Percentiles rank a stretch among this genome's conserved stretches.
These are phyloP conservation scores for Iris pallida DNA, from an alignment of 116 monocot genomes.

Conservation along the genomic window DNA sequence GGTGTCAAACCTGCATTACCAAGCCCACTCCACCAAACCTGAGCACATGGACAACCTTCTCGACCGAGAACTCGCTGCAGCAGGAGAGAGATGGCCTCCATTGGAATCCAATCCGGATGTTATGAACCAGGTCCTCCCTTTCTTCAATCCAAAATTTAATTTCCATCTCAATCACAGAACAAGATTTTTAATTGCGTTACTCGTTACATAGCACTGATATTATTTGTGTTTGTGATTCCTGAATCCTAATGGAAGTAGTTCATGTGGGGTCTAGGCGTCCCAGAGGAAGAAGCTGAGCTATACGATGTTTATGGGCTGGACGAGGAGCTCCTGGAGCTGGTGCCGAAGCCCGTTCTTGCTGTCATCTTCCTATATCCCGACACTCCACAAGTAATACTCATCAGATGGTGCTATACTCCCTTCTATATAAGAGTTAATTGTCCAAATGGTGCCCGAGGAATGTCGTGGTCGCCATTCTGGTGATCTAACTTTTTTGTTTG, in stretches of 20 bases:
- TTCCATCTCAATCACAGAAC: too few species aligned
- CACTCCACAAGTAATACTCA: constrained; percentile 23
- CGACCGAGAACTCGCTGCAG: neutral
- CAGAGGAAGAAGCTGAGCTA: constrained; percentile 62
- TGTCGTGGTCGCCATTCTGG: too few species aligned
- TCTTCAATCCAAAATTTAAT: neutral
- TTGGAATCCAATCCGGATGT: constrained; percentile 81
- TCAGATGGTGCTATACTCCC: too few species aligned
- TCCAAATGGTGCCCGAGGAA: too few species aligned
- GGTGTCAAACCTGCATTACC: too few species aligned
- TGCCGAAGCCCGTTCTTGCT: constrained; percentile 75
- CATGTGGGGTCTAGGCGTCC: constrained; percentile 66
- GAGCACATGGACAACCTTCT: too few species aligned
- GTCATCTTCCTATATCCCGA: constrained; percentile 75
- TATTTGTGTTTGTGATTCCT: too few species aligned
- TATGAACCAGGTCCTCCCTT: constrained; percentile 60
- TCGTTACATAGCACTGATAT: too few species aligned
- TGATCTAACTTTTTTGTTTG: too few species aligned
- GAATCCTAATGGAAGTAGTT: constrained; percentile 26
- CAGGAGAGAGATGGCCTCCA: constrained; percentile 51
- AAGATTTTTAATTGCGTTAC: too few species aligned
- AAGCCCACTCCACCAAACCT: too few species aligned
- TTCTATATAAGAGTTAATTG: too few species aligned
- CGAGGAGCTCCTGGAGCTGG: constrained; percentile 75
- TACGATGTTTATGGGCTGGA: constrained; percentile 85